These are phyloP conservation scores for Biscogniauxia mediterranea DNA, from an alignment of 2,329 filamentous ascomycete genomes.

Conservation along the genomic window DNA sequence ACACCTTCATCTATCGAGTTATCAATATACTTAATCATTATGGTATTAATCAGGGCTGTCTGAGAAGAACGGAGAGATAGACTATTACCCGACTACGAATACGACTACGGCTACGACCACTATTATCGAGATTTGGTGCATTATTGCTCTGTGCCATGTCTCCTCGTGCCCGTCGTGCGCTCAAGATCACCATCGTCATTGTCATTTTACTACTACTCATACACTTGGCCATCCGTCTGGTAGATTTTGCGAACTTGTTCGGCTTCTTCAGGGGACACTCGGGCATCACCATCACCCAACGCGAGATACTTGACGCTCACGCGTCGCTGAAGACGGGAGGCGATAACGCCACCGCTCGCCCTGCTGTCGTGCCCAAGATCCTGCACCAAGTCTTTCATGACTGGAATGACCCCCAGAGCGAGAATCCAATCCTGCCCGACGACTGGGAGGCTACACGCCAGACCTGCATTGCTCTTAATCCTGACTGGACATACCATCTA, in stretches of 20 bases:
- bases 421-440: constrained; percentile 21
- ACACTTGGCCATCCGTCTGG: too few relatives aligned
- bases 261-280: constrained; percentile 8
- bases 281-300: constrained; percentile 5
- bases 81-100: too few relatives aligned
- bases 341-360: constrained; percentile 1
- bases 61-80: too few relatives aligned
- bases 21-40: too few relatives aligned
- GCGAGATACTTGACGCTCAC: constrained; percentile 10
- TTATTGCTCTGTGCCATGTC: too few relatives aligned
- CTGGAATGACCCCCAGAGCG: constrained; percentile 24
- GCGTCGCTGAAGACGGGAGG: background rate
- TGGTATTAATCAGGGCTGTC: too few relatives aligned
- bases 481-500: constrained; percentile 43
- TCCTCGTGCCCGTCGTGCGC: too few relatives aligned
- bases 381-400: constrained; percentile 34
- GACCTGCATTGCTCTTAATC: constrained; percentile 24
- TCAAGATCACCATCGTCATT: too few relatives aligned
- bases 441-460: constrained; percentile 27
- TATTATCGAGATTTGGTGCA: too few relatives aligned
- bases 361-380: constrained; percentile 28
- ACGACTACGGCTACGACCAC: too few relatives aligned
- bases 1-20: too few relatives aligned
- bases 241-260: background rate
- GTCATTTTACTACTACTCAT: too few relatives aligned